These are phyloP conservation scores for Tolypocladium paradoxum DNA, from an alignment of 2,329 filamentous ascomycete genomes.

Conservation along the genomic window DNA sequence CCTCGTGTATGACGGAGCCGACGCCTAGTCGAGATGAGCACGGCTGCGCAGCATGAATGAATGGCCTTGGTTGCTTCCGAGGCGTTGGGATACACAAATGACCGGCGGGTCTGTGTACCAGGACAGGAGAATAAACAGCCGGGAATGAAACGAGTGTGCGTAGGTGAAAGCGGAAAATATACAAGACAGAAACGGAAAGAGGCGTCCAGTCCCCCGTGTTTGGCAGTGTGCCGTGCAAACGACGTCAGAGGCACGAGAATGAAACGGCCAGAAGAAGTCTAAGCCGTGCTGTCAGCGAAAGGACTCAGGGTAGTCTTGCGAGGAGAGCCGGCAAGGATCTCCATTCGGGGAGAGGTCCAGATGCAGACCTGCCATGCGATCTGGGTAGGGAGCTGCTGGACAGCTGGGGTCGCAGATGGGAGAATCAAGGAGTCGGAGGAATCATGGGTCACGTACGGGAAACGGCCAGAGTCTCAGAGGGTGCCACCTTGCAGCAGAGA, in stretches of 20 bases:
- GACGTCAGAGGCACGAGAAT: neutral
- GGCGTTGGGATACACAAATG: slow-evolving; percentile 12
- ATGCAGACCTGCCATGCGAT: neutral
- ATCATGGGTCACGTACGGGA: slow-evolving; percentile 2
- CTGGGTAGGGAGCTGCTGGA: neutral
- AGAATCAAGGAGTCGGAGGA: neutral
- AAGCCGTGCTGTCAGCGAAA: neutral
- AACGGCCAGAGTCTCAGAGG: slow-evolving; percentile 4
- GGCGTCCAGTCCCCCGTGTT: neutral
- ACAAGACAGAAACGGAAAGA: neutral
- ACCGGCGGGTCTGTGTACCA: neutral
- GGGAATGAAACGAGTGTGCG: neutral
- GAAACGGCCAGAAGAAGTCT: neutral
- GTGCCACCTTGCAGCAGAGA: neutral
- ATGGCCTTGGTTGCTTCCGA: slow-evolving; percentile 5
- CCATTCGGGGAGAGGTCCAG: neutral
- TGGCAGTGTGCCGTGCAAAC: neutral
- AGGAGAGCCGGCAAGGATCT: neutral
- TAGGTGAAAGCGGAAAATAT: neutral
- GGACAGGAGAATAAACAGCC: neutral
- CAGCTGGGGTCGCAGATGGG: slow-evolving; percentile 6
- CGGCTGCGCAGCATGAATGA: slow-evolving; percentile 14
- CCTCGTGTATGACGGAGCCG: slow-evolving; percentile 12
- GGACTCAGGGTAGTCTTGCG: neutral
- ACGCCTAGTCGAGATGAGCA: slow-evolving; percentile 11